Evolutionary conservation across 345 rosid genomes (phyloP), one percentile per base, ranked within the genome.

Genomic region (Gossypium longicalyx): DNA sequence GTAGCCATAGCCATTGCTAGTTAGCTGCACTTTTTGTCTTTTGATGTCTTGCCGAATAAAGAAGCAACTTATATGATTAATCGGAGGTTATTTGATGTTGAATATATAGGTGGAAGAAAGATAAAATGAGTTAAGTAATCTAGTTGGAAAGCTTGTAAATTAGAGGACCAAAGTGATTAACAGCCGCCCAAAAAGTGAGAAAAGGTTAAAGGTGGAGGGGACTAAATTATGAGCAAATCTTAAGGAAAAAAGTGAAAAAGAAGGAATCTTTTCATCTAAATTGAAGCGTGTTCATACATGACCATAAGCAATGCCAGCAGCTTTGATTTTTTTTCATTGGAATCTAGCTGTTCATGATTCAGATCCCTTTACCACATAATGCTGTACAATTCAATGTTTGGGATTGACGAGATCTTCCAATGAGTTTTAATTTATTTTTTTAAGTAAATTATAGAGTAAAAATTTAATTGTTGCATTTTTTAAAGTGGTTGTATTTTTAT

Each of bases 101-200:
- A 63, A 58, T 79, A 79, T 84, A 83, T 76, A 80, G 51, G 57
- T 22, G 74, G 75, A 60, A 48, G 60, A 47, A 34, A 13, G 67
- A 73, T 56, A 45, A 59, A 65, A 38, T 7, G 2, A 64, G 74
- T 52, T 75, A 78, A 81, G 87, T 84, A 76, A 77, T 79, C 79
- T 22, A 70, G 65, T 66, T 82, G 83, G 81, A 78, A 83, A 82
- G 79, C 53, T 68, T 9, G 65, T 13, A 8, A 34, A 73, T 60
- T 56, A 69, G 74, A 74, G 19, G 79, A 78, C 25, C 68, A 77
- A 47, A 77, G 79, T 34, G 17, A 48, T 6, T 27, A 44, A 65
- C 43, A 76, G 81, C 87, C 87, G 85, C 70, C 86, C 89, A 79
- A 77, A 85, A 88, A 83, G 89, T 49, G 53, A 23, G 57, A 74